Conservation (phyloP, 2,329 filamentous ascomycete species). For the Penicillium thymicola region DNA sequence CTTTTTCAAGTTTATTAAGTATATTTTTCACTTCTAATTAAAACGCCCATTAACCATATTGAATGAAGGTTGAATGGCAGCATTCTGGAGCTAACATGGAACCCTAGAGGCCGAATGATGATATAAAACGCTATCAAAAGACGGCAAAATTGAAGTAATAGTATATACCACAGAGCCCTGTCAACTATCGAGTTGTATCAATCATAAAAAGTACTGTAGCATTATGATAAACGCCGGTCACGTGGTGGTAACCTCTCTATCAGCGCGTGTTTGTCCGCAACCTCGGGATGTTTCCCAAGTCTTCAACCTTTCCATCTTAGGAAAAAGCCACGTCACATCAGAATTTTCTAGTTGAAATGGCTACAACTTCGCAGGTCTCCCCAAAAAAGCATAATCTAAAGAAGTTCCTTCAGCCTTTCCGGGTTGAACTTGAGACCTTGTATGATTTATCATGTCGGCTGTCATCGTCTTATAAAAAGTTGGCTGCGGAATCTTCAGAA, state of each 20-base stretch:
- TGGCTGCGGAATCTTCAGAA: constrained; percentile 38
- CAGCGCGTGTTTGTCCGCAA: background rate
- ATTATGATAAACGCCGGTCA: background rate
- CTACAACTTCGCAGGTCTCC: background rate
- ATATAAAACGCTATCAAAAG: background rate
- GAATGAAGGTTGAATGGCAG: background rate
- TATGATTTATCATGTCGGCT: constrained; percentile 38
- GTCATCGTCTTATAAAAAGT: constrained; percentile 35
- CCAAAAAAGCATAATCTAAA: constrained; percentile 12
- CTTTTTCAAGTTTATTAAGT: too few species aligned
- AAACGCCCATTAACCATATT: background rate
- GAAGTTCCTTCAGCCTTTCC: constrained; percentile 30
- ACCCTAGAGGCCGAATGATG: background rate
- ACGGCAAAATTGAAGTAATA: background rate
- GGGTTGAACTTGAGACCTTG: constrained; percentile 29
- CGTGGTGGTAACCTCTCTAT: constrained; percentile 5
- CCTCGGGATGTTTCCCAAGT: background rate
- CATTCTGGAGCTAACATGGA: background rate
- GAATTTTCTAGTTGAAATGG: background rate
- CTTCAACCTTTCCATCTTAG: background rate
- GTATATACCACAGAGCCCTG: background rate
- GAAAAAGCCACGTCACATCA: background rate
- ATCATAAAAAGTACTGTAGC: background rate
- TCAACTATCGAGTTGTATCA: background rate
- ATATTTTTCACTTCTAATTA: background rate